phyloP scores from a whole-genome alignment of 495 filamentous ascomycete genomes.

The Neurospora discreta region DNA sequence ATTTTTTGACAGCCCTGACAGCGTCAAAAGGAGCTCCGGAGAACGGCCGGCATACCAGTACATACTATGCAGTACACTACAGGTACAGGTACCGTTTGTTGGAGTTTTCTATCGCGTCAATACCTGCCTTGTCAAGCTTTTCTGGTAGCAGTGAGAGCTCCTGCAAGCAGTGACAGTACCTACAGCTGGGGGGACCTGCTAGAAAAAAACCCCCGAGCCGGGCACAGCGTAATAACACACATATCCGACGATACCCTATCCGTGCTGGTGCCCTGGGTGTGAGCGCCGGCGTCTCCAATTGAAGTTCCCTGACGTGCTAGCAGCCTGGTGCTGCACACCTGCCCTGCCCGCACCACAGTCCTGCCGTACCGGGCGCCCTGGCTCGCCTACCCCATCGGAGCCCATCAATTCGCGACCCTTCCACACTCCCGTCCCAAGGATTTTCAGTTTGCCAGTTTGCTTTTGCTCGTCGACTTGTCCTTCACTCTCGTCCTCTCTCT shows the following conservation, averaged over 20 bases:
- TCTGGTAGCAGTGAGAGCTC: background rate
- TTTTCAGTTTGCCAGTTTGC: background rate
- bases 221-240: background rate
- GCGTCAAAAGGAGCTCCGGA: background rate
- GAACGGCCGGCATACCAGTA: background rate
- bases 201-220: background rate
- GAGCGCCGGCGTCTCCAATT: background rate
- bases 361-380: background rate
- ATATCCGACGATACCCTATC: background rate
- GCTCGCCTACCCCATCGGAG: background rate
- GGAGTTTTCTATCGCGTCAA: background rate
- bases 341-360: background rate
- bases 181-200: background rate
- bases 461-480: background rate
- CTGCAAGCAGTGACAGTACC: background rate
- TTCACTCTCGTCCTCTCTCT: background rate
- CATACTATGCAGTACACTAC: too few species aligned
- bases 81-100: background rate
- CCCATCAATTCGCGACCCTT: background rate
- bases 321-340: background rate
- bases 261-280: background rate
- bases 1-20: background rate
- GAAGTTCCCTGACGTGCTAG: background rate
- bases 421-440: background rate
- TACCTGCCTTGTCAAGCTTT: background rate